Evolutionary conservation across 352 stramenopile species (phyloP), one percentile per base, ranked within the genome.

Genomic region (Achlya hypogyna): DNA sequence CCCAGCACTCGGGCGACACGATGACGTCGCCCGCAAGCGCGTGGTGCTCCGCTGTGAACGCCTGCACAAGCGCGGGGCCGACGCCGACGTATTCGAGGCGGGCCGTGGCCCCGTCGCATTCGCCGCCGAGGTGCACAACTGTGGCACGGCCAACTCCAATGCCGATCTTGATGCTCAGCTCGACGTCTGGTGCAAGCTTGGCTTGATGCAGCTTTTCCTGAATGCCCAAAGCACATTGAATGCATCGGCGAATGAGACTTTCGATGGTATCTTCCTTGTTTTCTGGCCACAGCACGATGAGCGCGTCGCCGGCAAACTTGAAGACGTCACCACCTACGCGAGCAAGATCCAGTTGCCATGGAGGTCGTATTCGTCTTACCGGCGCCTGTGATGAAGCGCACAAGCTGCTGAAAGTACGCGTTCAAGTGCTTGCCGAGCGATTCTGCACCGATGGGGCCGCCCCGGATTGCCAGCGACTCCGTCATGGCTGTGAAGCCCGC

Each of bases 221-320:
- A 56, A 98, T 96, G 1, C 78, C 73, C 53, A 97, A 68, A 4
- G 92, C 92, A 64, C 89, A 97, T 72, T 98, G 92, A 14, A 95
- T 69, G 20, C 82, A 87, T 14, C 91, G 79, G 2, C 87, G 77
- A 31, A 97, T 63, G 28, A 95, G 75, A 12, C 70, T 81, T 65
- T 95, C 78, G 69, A 96, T 75, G 34, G 86, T 92, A 65, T 96
- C 86, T 29, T 97, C 84, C 63, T 96, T 91, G 73, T 91, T 91
- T 67, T 89, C 81, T 10, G 85, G 86, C 91, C 91, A 98, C 54
- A 98, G 91, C 45, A 98, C 92, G 62, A 98, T 89, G 81, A 98
- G 90, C 20, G 93, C 93, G 54, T 98, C 93, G n/a, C 93, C 93
- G 14, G 93, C 93, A 69, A 98, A 98, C 78, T 98, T 98, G 74